Base-by-base conservation (phyloP, 2,329 filamentous ascomycete species). In the Talaromyces verruculosus region DNA sequence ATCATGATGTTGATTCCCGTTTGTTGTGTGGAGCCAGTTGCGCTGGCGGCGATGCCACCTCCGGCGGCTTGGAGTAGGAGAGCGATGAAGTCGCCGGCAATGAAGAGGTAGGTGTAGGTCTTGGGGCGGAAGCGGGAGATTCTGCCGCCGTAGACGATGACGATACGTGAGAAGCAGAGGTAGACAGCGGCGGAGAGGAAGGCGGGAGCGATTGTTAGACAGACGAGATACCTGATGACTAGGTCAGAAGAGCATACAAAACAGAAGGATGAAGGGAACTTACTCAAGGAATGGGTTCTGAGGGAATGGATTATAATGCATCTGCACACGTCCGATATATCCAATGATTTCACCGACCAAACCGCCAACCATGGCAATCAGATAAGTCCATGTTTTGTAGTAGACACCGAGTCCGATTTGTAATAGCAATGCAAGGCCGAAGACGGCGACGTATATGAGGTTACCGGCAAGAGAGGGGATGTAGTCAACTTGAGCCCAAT, bases 101-200 rank as follows among this genome's bases (percentile, higher is more conserved):
- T 85, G 77, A 90, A 90, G 66, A 80, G 72, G 41, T 73, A 71
- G 5, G 75, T 75, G 69, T 77, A 78, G 39, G 72, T 75, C 19
- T 70, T 70, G 5, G 75, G 71, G 6, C 68, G 71, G 57, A 81
- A 71, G 41, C 72, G 72, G n/a, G 75, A 73, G 61, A 77, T 72
- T 13, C 72, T 64, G 28, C 72, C 70, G 58, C 74, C 76, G 65
- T 77, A 79, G 39, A 75, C 67, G 37, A 72, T 71, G 59, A 80
- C 73, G 59, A 81, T 77, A 35, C 76, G 75, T 3, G 76, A 75
- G 10, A 90, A 78, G 67, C 85, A 88, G 61, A 91, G 78, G 71
- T 91, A 91, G 47, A 90, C 83, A 1, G 83, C 85, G 0, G 86
- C 88, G 8, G 86, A 84, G 73, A 89, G 80, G 72, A 89, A 90